phyloP scores from a whole-genome alignment of 139 green algal genomes.

The Chlamydomonas sp. region DNA sequence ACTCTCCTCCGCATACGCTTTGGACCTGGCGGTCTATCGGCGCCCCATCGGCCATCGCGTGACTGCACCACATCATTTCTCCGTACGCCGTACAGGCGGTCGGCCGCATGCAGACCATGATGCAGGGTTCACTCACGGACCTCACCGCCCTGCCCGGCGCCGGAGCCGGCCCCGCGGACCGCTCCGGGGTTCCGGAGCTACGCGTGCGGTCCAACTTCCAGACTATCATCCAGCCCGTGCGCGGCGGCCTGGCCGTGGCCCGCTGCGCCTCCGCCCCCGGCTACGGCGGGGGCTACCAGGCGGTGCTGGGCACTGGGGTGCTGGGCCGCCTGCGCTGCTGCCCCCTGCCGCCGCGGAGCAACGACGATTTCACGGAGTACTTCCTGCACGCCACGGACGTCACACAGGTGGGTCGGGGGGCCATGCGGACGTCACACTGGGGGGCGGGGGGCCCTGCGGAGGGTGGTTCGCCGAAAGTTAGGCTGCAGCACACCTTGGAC shows the following conservation, averaged over 20 bases:
- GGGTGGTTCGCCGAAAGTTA: too few species aligned
- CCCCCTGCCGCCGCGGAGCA: constrained; percentile 11
- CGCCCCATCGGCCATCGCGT: too few species aligned
- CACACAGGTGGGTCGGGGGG: constrained; percentile 6
- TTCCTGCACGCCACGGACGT: constrained; percentile 38
- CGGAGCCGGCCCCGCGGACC: not conserved
- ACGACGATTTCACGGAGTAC: constrained; percentile 43
- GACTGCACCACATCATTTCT: too few species aligned
- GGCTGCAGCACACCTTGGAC: too few species aligned
- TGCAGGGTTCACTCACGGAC: too few species aligned
- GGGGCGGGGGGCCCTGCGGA: not conserved
- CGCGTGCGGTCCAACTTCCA: constrained; percentile 5
- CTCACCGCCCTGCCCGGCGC: not conserved
- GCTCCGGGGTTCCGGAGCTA: constrained; percentile 12
- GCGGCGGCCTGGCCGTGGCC: constrained; percentile 28
- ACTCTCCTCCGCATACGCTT: too few species aligned
- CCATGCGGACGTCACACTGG: too few species aligned
- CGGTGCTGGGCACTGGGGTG: constrained; percentile 19
- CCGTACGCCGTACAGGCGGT: not conserved
- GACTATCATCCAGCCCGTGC: constrained; percentile 33
- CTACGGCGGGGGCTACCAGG: not conserved
- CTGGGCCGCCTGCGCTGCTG: constrained; percentile 30
- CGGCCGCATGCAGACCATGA: not conserved
- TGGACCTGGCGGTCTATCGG: too few species aligned
- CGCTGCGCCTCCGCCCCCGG: not conserved